Percentiles rank a stretch among this genome's conserved stretches.
Conservation (phyloP, 371 early-diverging fungal species). For the Mucor irregularis region DNA sequence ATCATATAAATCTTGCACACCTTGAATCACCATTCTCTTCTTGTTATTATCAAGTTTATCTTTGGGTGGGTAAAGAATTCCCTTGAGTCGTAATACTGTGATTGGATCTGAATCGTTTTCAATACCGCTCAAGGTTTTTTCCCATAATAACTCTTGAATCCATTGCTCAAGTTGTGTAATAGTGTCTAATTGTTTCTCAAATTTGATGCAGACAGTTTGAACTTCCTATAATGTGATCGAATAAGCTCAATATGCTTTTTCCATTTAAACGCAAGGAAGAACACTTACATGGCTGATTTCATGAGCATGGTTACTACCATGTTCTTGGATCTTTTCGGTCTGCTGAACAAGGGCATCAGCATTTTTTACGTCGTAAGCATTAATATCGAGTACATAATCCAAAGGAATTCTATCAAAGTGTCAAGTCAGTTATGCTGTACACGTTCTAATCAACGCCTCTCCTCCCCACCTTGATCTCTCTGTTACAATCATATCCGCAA, state of each 20-base stretch:
- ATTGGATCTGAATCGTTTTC: slow-evolving; percentile 25
- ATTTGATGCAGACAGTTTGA: slow-evolving; percentile 55
- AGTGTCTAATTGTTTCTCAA: slow-evolving; percentile 34
- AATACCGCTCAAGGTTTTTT: slow-evolving; percentile 58
- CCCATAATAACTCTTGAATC: slow-evolving; percentile 94
- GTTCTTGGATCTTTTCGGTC: slow-evolving; percentile 35
- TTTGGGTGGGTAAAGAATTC: slow-evolving; percentile 63
- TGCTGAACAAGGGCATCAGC: slow-evolving; percentile 33
- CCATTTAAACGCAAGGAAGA: background rate
- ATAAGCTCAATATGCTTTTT: background rate
- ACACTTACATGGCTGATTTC: slow-evolving; percentile 45
- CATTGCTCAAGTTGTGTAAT: slow-evolving; percentile 70
- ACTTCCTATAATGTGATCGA: slow-evolving; percentile 35
- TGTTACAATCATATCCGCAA: slow-evolving; percentile 60
- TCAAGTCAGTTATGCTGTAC: background rate
- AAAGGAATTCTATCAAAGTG: slow-evolving; percentile 58
- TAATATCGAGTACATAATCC: slow-evolving; percentile 74
- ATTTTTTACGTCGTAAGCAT: slow-evolving; percentile 66
- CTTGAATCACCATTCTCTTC: slow-evolving; percentile 75
- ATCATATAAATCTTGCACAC: slow-evolving; percentile 92
- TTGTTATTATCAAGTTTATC: slow-evolving; percentile 20
- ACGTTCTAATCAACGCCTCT: no score
- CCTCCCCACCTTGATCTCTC: slow-evolving; percentile 53
- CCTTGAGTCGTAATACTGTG: slow-evolving; percentile 83
- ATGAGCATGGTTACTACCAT: slow-evolving; percentile 33